These are phyloP conservation scores for Cylindrotheca closterium DNA, from an alignment of 108 stramenopile species.

Conservation along the genomic window DNA sequence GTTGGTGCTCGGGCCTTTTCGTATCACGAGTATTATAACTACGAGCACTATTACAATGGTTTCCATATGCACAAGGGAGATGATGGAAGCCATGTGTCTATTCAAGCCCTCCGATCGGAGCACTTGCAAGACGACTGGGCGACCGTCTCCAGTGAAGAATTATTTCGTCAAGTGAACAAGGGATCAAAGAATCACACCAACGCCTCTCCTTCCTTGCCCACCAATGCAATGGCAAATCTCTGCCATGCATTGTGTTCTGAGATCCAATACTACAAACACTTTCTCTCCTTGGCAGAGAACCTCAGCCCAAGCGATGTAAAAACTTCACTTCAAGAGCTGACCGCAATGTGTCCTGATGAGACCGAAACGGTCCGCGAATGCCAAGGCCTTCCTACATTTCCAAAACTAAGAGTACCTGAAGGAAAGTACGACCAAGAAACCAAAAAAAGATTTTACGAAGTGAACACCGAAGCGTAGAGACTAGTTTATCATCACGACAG, in stretches of 20 bases:
- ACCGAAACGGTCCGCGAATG: constrained; percentile 4
- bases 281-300: constrained; percentile 14
- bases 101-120: constrained; percentile 25
- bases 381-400: constrained; percentile 23
- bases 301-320: constrained; percentile 12
- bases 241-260: constrained; percentile 34
- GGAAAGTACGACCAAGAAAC: constrained; percentile 19
- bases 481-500: too few relatives aligned
- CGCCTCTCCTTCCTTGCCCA: neutral
- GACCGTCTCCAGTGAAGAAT: constrained; percentile 12
- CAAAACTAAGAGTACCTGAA: constrained; percentile 9
- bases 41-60: constrained; percentile 36
- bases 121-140: constrained; percentile 31
- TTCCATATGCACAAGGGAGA: neutral
- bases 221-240: constrained; percentile 2
- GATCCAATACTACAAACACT: constrained; percentile 29
- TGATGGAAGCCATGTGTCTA: neutral
- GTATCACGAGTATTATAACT: constrained; percentile 45
- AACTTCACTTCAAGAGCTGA: constrained; percentile 23
- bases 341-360: constrained; percentile 16
- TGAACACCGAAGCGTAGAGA: neutral
- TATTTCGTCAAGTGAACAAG: constrained; percentile 29
- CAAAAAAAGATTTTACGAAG: constrained; percentile 30
- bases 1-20: constrained; percentile 35
- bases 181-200: neutral